A percentile compares a stretch with the other conserved stretches of the same genome.
phyloP scores from a whole-genome alignment of 2,329 filamentous ascomycete genomes.

The Cryoendolithus antarcticus region DNA sequence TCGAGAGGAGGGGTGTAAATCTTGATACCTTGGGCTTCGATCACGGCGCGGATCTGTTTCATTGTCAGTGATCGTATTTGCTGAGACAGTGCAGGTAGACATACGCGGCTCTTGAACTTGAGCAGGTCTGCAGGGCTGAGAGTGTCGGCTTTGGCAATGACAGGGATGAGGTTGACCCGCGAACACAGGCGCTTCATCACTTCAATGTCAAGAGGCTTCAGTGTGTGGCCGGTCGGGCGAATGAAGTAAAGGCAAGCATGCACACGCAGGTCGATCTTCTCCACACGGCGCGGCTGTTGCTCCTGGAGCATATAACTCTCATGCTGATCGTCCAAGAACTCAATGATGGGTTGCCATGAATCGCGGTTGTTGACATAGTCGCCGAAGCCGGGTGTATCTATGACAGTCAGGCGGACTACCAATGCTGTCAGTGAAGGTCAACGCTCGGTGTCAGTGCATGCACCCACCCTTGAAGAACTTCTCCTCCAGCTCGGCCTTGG shows the following conservation, averaged over 20 bases:
- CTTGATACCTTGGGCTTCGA: conserved; percentile 98
- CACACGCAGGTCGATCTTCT: conserved; percentile 99
- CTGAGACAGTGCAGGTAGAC: no score
- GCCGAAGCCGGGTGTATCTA: conserved; percentile 96
- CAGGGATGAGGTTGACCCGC: conserved; percentile 94
- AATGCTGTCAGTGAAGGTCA: conserved; percentile 1
- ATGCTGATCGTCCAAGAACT: conserved; percentile 99
- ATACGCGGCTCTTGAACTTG: conserved; percentile 80
- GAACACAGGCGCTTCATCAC: conserved; percentile 99
- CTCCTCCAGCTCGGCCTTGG: conserved; percentile 98
- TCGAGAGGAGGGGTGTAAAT: conserved; percentile 97
- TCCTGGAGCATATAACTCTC: conserved; percentile 99
- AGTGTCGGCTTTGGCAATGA: conserved; percentile 97
- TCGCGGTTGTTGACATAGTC: conserved; percentile 99
- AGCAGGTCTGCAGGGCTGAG: conserved; percentile 82
- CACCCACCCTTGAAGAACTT: conserved; percentile 97
- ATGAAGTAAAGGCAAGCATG: conserved; percentile 99
- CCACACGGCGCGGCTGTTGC: conserved; percentile 92
- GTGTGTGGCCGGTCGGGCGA: conserved; percentile 90
- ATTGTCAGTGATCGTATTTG: conserved; percentile 38
- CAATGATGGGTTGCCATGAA: conserved; percentile 99
- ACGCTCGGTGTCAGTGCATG: background rate
- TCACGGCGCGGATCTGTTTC: conserved; percentile 74
- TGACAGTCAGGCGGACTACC: conserved; percentile 90
- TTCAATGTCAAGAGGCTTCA: conserved; percentile 98